A percentile compares a stretch with the other conserved stretches of the same genome.
Evolutionary conservation across 1,139 yeast genomes (phyloP).

Genomic region (Protomyces pachydermus): DNA sequence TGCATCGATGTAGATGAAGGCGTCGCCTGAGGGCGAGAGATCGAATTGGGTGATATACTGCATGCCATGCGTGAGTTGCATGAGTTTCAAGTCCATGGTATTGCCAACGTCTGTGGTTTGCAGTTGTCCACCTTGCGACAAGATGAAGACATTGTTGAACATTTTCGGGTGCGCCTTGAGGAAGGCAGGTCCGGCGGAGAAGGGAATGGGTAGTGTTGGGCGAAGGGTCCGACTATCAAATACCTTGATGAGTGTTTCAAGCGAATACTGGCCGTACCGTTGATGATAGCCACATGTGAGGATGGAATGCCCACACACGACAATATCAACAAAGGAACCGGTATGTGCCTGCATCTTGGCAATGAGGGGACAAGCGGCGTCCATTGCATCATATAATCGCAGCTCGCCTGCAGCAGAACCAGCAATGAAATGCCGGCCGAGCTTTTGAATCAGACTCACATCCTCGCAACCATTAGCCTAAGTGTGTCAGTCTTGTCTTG

Average conservation of each 20-base stretch:
- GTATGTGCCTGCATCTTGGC: conserved; percentile 67
- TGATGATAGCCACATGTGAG: conserved; percentile 64
- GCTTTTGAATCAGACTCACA: conserved; percentile 48
- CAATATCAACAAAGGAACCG: conserved; percentile 71
- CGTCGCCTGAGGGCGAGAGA: conserved; percentile 77
- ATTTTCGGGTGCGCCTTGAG: conserved; percentile 82
- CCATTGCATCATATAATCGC: conserved; percentile 15
- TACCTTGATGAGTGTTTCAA: conserved; percentile 78
- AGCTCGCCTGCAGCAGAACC: conserved; percentile 56
- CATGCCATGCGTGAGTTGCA: conserved; percentile 38
- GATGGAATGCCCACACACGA: conserved; percentile 66
- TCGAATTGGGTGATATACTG: conserved; percentile 55
- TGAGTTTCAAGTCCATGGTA: conserved; percentile 49
- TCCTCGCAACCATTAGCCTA: conserved; percentile 38
- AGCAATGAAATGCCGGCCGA: conserved; percentile 72
- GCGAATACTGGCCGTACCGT: conserved; percentile 34
- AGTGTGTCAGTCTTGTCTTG: conserved; percentile 30
- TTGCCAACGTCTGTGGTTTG: conserved; percentile 80
- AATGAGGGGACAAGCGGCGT: conserved; percentile 40
- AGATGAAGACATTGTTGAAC: conserved; percentile 70
- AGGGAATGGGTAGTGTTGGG: conserved; percentile 74
- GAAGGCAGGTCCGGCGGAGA: conserved; percentile 84
- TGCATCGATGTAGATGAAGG: conserved; percentile 62
- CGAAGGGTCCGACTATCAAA: conserved; percentile 73
- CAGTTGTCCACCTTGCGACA: conserved; percentile 72